Conservation (phyloP, 345 rosid genomes). For the Acer campestre region DNA sequence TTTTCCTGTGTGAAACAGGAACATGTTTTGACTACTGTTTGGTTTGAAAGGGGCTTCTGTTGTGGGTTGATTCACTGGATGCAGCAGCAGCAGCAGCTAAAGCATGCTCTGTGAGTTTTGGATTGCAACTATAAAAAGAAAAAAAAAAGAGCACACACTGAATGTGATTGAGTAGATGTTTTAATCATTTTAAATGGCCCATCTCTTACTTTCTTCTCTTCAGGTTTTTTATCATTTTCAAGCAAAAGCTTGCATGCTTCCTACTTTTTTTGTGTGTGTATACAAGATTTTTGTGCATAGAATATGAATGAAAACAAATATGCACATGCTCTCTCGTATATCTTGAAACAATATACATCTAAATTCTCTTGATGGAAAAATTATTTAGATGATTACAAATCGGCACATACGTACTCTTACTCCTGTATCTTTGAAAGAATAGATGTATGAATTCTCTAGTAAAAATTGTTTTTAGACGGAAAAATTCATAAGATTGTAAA, state of each 20-base stretch:
- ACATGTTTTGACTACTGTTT: conserved; percentile 17
- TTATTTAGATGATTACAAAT: too few species aligned
- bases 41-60: conserved; percentile 24
- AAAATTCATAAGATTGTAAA: too few species aligned
- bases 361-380: not conserved
- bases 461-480: too few species aligned
- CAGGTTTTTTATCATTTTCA: conserved; percentile 17
- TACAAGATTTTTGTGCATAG: not conserved
- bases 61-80: conserved; percentile 14
- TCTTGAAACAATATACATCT: not conserved
- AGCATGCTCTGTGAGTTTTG: conserved; percentile 24
- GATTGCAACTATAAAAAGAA: conserved; percentile 27
- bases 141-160: conserved; percentile 31
- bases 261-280: not conserved
- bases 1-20: conserved; percentile 29
- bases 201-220: not conserved
- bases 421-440: too few species aligned
- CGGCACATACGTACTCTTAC: too few species aligned
- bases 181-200: conserved; percentile 35
- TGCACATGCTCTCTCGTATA: not conserved
- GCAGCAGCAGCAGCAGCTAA: not conserved
- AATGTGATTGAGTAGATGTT: conserved; percentile 40
- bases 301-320: not conserved
- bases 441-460: too few species aligned
- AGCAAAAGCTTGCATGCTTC: not conserved